Evolutionary conservation across 306 rosid species (phyloP).

Genomic region (Cicer cuneatum): DNA sequence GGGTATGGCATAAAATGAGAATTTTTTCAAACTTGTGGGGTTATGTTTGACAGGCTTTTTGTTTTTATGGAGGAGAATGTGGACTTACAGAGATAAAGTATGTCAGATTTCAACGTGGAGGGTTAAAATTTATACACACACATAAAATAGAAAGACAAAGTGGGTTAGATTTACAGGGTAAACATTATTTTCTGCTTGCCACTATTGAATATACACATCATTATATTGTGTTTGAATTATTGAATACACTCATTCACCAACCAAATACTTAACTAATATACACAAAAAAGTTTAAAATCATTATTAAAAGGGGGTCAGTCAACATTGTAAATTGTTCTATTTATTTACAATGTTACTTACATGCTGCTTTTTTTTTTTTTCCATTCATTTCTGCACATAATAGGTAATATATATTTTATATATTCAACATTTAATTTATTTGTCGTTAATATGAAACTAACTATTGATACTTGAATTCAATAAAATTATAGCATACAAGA

Average conservation of each 20-base stretch:
- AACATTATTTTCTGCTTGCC: slow-evolving; percentile 74
- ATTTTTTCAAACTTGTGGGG: slow-evolving; percentile 71
- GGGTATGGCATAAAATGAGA: slow-evolving; percentile 30
- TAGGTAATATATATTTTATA: too few species aligned
- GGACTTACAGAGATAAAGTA: slow-evolving; percentile 61
- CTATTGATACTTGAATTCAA: too few species aligned
- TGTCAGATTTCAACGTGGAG: slow-evolving; percentile 52
- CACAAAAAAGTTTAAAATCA: background rate
- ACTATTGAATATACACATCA: slow-evolving; percentile 52
- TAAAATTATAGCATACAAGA: too few species aligned
- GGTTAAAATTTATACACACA: slow-evolving; percentile 24
- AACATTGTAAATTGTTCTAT: too few species aligned
- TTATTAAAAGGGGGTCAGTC: background rate
- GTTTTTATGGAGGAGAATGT: slow-evolving; percentile 51
- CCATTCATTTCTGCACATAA: too few species aligned
- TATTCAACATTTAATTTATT: too few species aligned
- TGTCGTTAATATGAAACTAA: too few species aligned
- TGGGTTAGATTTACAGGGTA: slow-evolving; percentile 47
- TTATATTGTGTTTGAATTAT: slow-evolving; percentile 38
- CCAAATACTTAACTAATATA: slow-evolving; percentile 40
- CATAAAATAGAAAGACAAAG: slow-evolving; percentile 36
- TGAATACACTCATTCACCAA: slow-evolving; percentile 41
- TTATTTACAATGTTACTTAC: too few species aligned
- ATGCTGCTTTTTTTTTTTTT: too few species aligned
- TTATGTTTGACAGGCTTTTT: slow-evolving; percentile 59